phyloP scores from a whole-genome alignment of 805 yeast genomes.

The Ogataea philodendri region DNA sequence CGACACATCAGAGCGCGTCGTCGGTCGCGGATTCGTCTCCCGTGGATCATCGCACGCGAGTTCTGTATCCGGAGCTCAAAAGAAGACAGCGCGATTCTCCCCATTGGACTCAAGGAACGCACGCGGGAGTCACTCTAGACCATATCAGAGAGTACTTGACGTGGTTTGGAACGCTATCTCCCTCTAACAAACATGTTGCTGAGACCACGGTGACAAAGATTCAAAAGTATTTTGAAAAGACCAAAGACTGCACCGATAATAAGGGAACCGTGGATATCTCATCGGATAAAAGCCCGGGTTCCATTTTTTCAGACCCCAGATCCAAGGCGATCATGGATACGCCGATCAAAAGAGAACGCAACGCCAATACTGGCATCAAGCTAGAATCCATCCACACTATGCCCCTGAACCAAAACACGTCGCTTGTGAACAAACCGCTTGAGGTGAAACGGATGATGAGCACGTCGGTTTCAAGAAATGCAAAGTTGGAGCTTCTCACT shows the following conservation, averaged over 20 bases:
- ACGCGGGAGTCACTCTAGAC: constrained; percentile 18
- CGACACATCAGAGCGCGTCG: neutral
- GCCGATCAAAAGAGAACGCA: constrained; percentile 1
- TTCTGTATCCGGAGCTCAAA: constrained; percentile 18
- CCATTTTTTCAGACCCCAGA: neutral
- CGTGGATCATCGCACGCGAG: constrained; percentile 17
- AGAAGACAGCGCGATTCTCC: constrained; percentile 22
- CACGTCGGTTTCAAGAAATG: constrained; percentile 10
- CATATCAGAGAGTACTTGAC: constrained; percentile 19
- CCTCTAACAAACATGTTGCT: constrained; percentile 12
- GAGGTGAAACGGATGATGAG: constrained; percentile 14
- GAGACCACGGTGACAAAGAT: constrained; percentile 11
- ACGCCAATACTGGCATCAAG: neutral
- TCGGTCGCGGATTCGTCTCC: constrained; percentile 18
- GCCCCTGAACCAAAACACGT: constrained; percentile 1
- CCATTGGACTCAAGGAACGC: constrained; percentile 19
- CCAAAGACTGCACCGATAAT: neutral
- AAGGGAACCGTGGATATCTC: constrained; percentile 2
- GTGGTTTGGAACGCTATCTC: constrained; percentile 20
- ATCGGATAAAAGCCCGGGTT: constrained; percentile 1
- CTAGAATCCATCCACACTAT: neutral
- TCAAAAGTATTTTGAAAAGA: constrained; percentile 12
- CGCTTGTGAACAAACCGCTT: neutral
- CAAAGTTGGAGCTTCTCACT: constrained; percentile 22
- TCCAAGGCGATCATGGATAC: constrained; percentile 1